These are phyloP conservation scores for Chrysopogon serrulatus DNA, from an alignment of 176 grass and related monocot species.

Conservation along the genomic window DNA sequence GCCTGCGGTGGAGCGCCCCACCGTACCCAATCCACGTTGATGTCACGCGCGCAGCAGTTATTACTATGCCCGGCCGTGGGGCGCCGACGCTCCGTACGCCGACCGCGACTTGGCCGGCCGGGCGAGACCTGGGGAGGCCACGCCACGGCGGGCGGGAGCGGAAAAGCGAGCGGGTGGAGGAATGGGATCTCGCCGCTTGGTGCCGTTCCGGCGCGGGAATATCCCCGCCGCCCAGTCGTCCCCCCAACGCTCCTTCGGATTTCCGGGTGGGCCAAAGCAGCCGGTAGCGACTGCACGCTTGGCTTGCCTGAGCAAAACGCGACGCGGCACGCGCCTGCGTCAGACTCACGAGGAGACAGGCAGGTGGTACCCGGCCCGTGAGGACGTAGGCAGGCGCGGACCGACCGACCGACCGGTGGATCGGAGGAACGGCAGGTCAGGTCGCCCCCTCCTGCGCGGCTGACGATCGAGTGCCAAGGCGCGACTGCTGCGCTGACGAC, in stretches of 20 bases:
- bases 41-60: too few species aligned
- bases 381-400: too few species aligned
- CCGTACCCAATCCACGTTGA: neutral
- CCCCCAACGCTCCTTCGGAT: too few species aligned
- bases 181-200: neutral
- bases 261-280: neutral
- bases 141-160: neutral
- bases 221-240: neutral
- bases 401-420: neutral
- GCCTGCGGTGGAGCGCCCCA: neutral
- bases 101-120: neutral
- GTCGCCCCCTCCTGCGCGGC: neutral
- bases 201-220: neutral
- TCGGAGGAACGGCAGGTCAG: neutral
- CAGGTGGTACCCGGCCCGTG: neutral
- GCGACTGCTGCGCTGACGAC: too few species aligned
- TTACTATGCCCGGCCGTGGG: neutral
- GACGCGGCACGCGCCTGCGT: neutral
- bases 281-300: neutral
- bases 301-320: neutral
- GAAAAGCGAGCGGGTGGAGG: neutral
- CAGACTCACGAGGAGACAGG: too few species aligned
- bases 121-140: neutral
- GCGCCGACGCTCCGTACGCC: neutral
- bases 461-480: too few species aligned